phyloP scores from a whole-genome alignment of 148 eudicot genomes.

The Cornus kousa region DNA sequence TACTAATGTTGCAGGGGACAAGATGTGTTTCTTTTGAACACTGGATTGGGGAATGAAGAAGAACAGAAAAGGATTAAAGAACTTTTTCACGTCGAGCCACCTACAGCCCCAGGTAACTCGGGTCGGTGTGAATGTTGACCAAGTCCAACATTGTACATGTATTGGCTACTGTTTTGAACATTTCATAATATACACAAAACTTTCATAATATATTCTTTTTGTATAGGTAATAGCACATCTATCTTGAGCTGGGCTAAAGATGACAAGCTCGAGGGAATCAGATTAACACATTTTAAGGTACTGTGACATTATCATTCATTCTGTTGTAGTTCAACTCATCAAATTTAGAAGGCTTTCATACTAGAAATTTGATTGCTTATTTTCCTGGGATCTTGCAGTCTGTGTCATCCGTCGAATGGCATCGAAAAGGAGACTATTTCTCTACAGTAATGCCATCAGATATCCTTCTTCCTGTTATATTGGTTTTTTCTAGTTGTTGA shows the following conservation, averaged over 20 bases:
- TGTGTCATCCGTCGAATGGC: slow-evolving; percentile 94
- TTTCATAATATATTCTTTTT: slow-evolving; percentile 14
- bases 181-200: background rate
- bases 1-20: slow-evolving; percentile 52
- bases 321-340: background rate
- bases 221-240: slow-evolving; percentile 40
- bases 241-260: slow-evolving; percentile 71
- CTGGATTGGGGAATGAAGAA: slow-evolving; percentile 73
- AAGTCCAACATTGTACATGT: background rate
- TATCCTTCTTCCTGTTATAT: slow-evolving; percentile 60
- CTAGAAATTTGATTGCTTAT: slow-evolving; percentile 2
- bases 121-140: slow-evolving; percentile 39
- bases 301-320: slow-evolving; percentile 2
- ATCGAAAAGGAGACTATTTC: slow-evolving; percentile 96
- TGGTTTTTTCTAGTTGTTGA: background rate
- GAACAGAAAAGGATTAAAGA: slow-evolving; percentile 57
- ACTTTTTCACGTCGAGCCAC: slow-evolving; percentile 52
- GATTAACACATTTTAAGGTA: slow-evolving; percentile 87
- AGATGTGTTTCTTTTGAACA: slow-evolving; percentile 66
- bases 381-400: slow-evolving; percentile 48
- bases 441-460: slow-evolving; percentile 86
- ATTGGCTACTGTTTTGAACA: no score
- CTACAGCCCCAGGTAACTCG: slow-evolving; percentile 50
- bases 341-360: background rate
- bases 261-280: slow-evolving; percentile 65